Percentiles rank a stretch among this genome's conserved stretches.
Evolutionary conservation across 345 rosid species (phyloP).

Genomic region (Noccaea caerulescens): DNA sequence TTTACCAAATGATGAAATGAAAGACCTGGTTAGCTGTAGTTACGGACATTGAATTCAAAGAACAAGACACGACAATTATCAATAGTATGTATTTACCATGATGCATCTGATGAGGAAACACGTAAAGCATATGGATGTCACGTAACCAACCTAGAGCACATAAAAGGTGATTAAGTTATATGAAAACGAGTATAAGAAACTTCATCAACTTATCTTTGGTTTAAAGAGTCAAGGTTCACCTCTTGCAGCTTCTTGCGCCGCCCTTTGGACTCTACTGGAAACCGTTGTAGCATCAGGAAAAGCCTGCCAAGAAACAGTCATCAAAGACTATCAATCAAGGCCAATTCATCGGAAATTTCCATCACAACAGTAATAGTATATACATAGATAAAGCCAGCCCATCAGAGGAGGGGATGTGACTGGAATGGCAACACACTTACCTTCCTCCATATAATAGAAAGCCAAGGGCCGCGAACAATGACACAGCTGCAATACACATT

Average conservation of each 20-base stretch:
- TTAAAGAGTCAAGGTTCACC: conserved; percentile 47
- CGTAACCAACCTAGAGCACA: conserved; percentile 67
- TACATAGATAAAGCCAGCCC: background rate
- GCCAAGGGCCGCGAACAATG: conserved; percentile 69
- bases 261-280: conserved; percentile 90
- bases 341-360: background rate
- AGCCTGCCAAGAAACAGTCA: conserved; percentile 48
- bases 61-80: background rate
- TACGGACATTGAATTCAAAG: conserved; percentile 6
- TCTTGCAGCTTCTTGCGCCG: conserved; percentile 85
- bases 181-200: background rate
- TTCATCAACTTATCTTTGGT: background rate
- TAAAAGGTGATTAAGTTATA: background rate
- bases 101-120: conserved; percentile 83
- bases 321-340: conserved; percentile 21
- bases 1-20: background rate
- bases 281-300: conserved; percentile 75
- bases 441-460: conserved; percentile 87
- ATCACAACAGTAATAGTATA: background rate
- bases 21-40: conserved; percentile 26
- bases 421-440: conserved; percentile 35
- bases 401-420: too few relatives aligned
- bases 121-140: conserved; percentile 68
- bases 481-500: conserved; percentile 55
- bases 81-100: conserved; percentile 49